Base-by-base conservation (phyloP, 1,139 yeast species). In the Sugiyamaella grinbergsii region DNA sequence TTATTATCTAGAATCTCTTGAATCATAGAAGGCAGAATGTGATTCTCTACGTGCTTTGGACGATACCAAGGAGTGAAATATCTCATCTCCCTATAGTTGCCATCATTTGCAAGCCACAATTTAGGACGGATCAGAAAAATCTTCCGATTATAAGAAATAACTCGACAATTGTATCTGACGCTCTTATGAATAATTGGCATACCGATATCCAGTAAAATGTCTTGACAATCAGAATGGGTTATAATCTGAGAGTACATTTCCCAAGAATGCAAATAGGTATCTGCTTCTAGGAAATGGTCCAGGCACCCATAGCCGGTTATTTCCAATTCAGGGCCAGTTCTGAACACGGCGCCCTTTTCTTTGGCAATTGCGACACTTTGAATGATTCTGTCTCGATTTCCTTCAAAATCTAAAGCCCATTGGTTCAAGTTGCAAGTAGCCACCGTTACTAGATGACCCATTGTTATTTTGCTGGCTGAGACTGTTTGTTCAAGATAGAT, bases 351-450 rank as follows among this genome's bases (percentile, higher is more conserved):
- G 7, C 90, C 89, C 54, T 74, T 77, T 19, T 71, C 68, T 64
- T 91, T 91, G 50, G 98, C 96, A 49, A 79, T 75, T 31, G 68
- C 68, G 62, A 94, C 91, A 54, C 95, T 85, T 63, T 85, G 83
- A 32, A 93, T 64, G 59, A 94, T 93, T 51, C 99, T 75, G 64
- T 90, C 96, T 51, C 96, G 78, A 69, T 94, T 94, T 4, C 98
- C 99, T 68, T 93, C 98, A 70, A 89, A 94, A 70, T 94, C 99
- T 55, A 94, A 76, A 0, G 98, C 96, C 99, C 99, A 94, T 78
- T 94, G 99, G 71, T 94, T 94, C 59, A 94, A 77, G 64, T 68
- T 79, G 66, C 84, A 80, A 2, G 84, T 80, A 1, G 84, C 81
- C 40, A 80, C 71, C 1, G 83, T 80, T 47, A 79, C 77, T 15